phyloP scores from a whole-genome alignment of 495 filamentous ascomycete species.

The Penicillium argentinense region DNA sequence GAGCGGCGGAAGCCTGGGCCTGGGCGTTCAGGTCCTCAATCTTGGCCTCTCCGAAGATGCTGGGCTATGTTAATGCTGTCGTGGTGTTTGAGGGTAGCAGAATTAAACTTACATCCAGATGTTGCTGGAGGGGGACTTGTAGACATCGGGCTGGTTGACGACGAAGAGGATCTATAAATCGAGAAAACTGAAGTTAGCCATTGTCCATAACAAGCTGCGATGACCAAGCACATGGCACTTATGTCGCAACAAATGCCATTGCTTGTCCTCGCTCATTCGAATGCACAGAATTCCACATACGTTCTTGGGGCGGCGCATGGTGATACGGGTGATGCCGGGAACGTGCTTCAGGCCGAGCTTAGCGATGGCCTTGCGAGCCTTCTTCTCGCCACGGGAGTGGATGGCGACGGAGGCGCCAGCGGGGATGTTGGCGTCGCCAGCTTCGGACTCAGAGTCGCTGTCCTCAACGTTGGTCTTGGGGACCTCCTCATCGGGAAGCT shows the following conservation, averaged over 20 bases:
- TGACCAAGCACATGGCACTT: too few species aligned
- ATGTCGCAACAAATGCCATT: too few species aligned
- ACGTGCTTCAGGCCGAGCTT: constrained; percentile 97
- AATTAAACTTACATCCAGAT: constrained; percentile 99
- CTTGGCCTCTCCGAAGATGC: constrained; percentile 99
- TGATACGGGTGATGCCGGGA: constrained; percentile 96
- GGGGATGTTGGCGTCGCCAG: constrained; percentile 72
- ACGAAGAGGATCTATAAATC: constrained; percentile 87
- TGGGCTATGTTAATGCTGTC: constrained; percentile 31
- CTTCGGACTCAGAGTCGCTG: constrained; percentile 74
- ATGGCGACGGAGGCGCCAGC: constrained; percentile 83
- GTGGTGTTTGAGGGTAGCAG: constrained; percentile 9
- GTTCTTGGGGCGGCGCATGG: constrained; percentile 96
- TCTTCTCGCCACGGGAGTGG: constrained; percentile 99
- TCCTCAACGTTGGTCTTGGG: constrained; percentile 79
- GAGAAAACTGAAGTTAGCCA: not conserved
- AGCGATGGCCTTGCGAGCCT: constrained; percentile 96
- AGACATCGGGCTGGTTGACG: constrained; percentile 98
- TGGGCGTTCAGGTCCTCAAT: constrained; percentile 99
- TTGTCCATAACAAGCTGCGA: constrained; percentile 7
- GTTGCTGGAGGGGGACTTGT: constrained; percentile 97
- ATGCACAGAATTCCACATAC: constrained; percentile 55
- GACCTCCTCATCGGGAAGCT: constrained; percentile 82
- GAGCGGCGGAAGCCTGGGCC: constrained; percentile 89
- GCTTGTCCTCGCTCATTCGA: too few species aligned